Evolutionary conservation across 2,329 filamentous ascomycete genomes (phyloP).

Genomic region (Fusarium algeriense): DNA sequence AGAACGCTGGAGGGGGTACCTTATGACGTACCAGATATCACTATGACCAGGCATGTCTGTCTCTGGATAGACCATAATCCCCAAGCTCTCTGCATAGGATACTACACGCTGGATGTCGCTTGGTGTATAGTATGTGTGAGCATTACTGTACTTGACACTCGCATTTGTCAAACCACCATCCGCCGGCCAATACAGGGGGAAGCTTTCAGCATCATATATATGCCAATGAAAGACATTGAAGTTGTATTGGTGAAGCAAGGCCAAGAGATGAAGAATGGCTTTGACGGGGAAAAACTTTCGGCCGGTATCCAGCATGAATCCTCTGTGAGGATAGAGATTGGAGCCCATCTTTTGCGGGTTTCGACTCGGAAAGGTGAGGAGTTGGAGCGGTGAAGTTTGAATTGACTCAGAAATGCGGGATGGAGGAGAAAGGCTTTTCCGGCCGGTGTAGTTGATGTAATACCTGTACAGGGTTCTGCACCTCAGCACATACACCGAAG

Average conservation of each 20-base stretch:
- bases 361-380: accelerated
- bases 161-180: slow-evolving; percentile 2
- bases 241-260: slow-evolving; percentile 15
- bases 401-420: neutral
- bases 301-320: slow-evolving; percentile 20
- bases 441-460: neutral
- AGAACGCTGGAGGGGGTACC: accelerated
- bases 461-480: neutral
- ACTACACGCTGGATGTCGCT: neutral
- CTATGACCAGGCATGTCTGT: slow-evolving; percentile 21
- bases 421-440: neutral
- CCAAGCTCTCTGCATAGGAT: neutral
- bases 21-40: slow-evolving; percentile 8
- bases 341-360: neutral
- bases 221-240: slow-evolving; percentile 29
- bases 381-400: too few relatives aligned
- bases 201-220: slow-evolving; percentile 22
- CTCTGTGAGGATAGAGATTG: slow-evolving; percentile 10
- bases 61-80: slow-evolving; percentile 6
- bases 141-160: slow-evolving; percentile 4
- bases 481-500: accelerated
- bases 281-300: slow-evolving; percentile 22
- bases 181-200: slow-evolving; percentile 1
- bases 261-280: neutral
- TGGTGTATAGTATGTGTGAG: neutral